Evolutionary conservation across 306 rosid species (phyloP), one percentile per base, ranked within the genome.

Genomic region (Glycine soja): DNA sequence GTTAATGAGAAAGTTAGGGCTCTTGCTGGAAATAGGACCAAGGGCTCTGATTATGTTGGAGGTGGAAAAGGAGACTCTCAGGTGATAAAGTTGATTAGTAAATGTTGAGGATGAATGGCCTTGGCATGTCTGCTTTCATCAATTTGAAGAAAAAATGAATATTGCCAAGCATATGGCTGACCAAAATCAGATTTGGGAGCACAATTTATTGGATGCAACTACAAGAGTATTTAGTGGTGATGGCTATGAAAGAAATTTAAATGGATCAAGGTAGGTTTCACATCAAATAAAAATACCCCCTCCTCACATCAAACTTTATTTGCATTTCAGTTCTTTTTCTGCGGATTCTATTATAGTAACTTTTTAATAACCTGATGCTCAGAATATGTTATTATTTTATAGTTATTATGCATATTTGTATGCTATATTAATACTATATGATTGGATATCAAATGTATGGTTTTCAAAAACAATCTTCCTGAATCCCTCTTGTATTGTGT

Each of bases 131-230:
- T 95, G 97, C 97, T 95, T 85, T 89, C 95, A 95, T 84, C 94
- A 95, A 24, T 69, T 84, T n/a, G 87, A 87, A 83, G 94, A 93
- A 83, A 91, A 80, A 77, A 84, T 95, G 76, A 93, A 95, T 81
- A 88, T 95, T 63, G 99, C 99, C 76, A n/a, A n/a, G n/a, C n/a
- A n/a, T n/a, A 91, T 95, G 94, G 99, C 99, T 32, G 97, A 97
- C 80, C 95, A 90, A 73, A 97, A 95, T 85, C 99, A 95, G 88
- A 89, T 95, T 50, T 95, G 99, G 99, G 97, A 88, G 83, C n/a
- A n/a, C n/a, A n/a, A n/a, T n/a, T n/a, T n/a, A n/a, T n/a, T n/a
- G n/a, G n/a, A n/a, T n/a, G n/a, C 95, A 84, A 85, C 79, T 77
- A 85, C 96, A 6, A 89, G 87, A 83, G 86, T 88, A 62, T 91